Conservation (phyloP, 176 grass and related monocot genomes). For the Tillandsia fasciculata region DNA sequence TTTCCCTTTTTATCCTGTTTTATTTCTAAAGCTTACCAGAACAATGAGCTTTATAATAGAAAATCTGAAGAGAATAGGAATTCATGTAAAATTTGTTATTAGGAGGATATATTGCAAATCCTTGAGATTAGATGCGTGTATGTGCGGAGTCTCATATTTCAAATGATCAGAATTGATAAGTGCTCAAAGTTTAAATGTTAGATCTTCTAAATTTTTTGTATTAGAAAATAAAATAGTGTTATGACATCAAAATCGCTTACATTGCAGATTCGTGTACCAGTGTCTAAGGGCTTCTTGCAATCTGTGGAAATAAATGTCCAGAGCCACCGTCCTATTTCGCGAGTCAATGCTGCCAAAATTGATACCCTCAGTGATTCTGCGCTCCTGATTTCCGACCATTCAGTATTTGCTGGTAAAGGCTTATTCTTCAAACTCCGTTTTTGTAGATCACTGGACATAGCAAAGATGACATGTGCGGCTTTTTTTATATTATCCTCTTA, state of each 20-base stretch:
- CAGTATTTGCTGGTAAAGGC: conserved; percentile 54
- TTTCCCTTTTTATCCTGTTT: no score
- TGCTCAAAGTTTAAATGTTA: background rate
- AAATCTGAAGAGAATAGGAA: no score
- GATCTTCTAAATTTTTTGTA: background rate
- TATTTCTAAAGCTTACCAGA: no score
- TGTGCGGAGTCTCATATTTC: no score
- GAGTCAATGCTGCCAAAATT: conserved; percentile 60
- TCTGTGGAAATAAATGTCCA: conserved; percentile 47
- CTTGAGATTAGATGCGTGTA: no score
- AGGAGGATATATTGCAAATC: no score
- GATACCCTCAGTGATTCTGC: conserved; percentile 41
- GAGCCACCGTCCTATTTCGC: conserved; percentile 47
- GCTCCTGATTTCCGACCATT: conserved; percentile 84
- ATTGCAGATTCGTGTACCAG: conserved; percentile 40
- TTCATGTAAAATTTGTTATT: no score
- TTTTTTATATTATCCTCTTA: no score
- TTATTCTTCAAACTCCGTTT: background rate
- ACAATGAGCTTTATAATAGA: no score
- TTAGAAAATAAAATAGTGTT: background rate
- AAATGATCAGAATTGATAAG: background rate
- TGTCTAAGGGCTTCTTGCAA: conserved; percentile 71
- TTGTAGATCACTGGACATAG: no score
- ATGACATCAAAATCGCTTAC: background rate
- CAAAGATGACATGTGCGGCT: no score